Evolutionary conservation across 345 rosid genomes (phyloP), one percentile per base, ranked within the genome.

Genomic region (Hirschfeldia incana): DNA sequence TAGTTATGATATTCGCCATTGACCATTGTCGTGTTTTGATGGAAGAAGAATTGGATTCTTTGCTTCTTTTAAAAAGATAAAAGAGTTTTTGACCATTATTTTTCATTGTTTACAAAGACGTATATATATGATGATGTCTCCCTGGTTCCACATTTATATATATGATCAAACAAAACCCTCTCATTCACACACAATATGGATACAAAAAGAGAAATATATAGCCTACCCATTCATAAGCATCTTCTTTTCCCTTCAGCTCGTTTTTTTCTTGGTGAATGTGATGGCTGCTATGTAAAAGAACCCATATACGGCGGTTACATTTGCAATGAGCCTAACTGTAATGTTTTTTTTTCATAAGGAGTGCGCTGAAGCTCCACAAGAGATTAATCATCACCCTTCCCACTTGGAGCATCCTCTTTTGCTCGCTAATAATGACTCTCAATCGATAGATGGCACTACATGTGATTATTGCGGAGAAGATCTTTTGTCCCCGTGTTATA

Each of bases 231-330:
- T 63, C 77, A 46, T 26, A 2, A 16, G 1, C 62, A 73, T 73
- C 62, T 62, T 11, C 61, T 73, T 46, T 4, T 1, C 15, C 51
- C 15, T 21, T 6, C 13, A 2, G 5, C 33, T 63, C 1, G 2
- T 1, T 46, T 16, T 49, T 0, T 1, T 17, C 0, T 0, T 0
- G 0, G 0, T 29, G 0, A 0, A 6, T 73, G 70, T 44, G 0
- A 1, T 0, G 69, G 21, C 21, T 73, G 77, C 51, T 15, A 44
- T 44, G 61, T 30, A 44, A 0, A 9, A 2, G 11, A 0, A 8
- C 1, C 8, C 10, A 34, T 28, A 0, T 42, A 61, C 15, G 4
- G 12, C 3, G 2, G n/a, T n/a, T n/a, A n/a, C n/a, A n/a, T 0
- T 63, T 73, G 77, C 51, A 49, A 4, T 33, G 63, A 64, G 1